A percentile compares a stretch with the other conserved stretches of the same genome.
These are phyloP conservation scores for Arthrobotrys sinensis DNA, from an alignment of 2,329 filamentous ascomycete genomes.

Conservation along the genomic window DNA sequence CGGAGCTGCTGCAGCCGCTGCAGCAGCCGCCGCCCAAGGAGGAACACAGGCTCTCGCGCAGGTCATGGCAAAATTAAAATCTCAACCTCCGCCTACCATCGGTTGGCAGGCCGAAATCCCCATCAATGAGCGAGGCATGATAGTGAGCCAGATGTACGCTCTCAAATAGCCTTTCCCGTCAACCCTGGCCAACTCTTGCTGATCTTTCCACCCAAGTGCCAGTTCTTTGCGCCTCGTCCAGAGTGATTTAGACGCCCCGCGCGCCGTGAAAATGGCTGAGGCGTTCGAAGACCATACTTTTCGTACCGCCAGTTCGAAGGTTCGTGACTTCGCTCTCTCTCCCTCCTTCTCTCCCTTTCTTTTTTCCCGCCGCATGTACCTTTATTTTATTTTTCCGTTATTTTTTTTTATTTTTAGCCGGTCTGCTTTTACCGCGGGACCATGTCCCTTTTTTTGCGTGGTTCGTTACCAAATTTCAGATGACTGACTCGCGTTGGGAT, in stretches of 20 bases:
- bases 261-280: slow-evolving; percentile 57
- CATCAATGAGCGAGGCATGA: slow-evolving; percentile 38
- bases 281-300: slow-evolving; percentile 57
- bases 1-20: slow-evolving; percentile 2
- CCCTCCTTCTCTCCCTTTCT: not conserved
- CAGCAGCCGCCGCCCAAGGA: slow-evolving; percentile 17
- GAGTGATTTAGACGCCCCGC: slow-evolving; percentile 44
- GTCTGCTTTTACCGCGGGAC: too few species aligned
- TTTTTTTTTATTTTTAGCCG: too few species aligned
- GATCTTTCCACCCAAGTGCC: slow-evolving; percentile 28
- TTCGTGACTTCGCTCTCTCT: not conserved
- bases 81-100: slow-evolving; percentile 31
- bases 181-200: not conserved
- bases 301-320: slow-evolving; percentile 36
- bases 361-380: not conserved
- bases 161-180: not conserved
- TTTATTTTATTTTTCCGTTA: too few species aligned
- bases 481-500: not conserved
- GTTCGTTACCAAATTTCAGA: too few species aligned
- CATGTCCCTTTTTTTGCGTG: not conserved
- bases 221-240: slow-evolving; percentile 54
- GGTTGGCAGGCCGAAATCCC: slow-evolving; percentile 57
- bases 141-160: slow-evolving; percentile 54
- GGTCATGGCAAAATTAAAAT: slow-evolving; percentile 39
- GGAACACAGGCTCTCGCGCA: slow-evolving; percentile 29